These are phyloP conservation scores for Paramarasmius palmivorus DNA, from an alignment of 1,284 basidiomycete species.

Conservation along the genomic window DNA sequence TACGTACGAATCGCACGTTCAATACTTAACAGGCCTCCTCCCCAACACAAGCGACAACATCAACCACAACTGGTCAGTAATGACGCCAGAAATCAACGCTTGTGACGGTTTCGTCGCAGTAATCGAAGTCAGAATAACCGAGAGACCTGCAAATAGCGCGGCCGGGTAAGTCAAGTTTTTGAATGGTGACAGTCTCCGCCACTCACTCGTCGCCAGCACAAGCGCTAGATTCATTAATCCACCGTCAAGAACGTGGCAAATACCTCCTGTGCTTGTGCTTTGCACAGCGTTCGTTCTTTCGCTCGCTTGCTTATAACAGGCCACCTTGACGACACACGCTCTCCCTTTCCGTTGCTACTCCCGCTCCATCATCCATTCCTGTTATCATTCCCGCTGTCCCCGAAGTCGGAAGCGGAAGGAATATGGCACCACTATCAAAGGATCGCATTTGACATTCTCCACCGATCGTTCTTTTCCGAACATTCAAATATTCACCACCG, in stretches of 20 bases:
- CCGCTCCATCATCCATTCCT: too few relatives aligned
- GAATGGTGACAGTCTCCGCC: background rate
- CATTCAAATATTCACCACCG: too few relatives aligned
- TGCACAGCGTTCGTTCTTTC: background rate
- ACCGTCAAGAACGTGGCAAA: background rate
- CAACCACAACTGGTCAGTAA: slow-evolving; percentile 74
- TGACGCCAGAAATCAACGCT: slow-evolving; percentile 56
- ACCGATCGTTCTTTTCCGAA: too few relatives aligned
- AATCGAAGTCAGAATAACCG: slow-evolving; percentile 70
- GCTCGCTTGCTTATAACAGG: background rate
- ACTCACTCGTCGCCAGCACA: background rate
- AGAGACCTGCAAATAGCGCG: slow-evolving; percentile 29
- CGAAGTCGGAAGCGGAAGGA: too few relatives aligned
- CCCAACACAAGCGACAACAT: slow-evolving; percentile 71
- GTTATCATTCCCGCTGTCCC: too few relatives aligned
- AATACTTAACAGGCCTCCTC: slow-evolving; percentile 70
- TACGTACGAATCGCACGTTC: slow-evolving; percentile 69
- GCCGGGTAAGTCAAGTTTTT: background rate
- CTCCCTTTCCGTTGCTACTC: too few relatives aligned
- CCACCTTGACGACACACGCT: too few relatives aligned
- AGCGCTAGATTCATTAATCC: background rate
- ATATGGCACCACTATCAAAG: too few relatives aligned
- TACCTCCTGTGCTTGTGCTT: background rate
- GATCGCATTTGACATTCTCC: too few relatives aligned
- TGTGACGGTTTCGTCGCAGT: slow-evolving; percentile 88